Percentiles rank a stretch among this genome's conserved stretches.
These are phyloP conservation scores for Wickerhamomyces hampshirensis DNA, from an alignment of 805 yeast genomes.

Conservation along the genomic window DNA sequence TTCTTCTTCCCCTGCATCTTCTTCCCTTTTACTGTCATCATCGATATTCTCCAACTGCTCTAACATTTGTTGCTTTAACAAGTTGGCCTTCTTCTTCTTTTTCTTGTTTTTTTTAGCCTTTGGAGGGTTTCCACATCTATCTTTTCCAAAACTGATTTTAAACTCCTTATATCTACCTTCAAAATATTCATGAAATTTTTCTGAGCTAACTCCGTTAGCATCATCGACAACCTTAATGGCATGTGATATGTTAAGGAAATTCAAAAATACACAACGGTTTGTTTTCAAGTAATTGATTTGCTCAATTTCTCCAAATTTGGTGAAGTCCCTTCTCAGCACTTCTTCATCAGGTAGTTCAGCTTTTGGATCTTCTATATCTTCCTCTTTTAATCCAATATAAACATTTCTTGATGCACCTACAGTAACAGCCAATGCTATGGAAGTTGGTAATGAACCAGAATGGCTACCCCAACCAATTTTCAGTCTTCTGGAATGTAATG, in stretches of 20 bases:
- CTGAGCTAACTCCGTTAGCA: conserved; percentile 37
- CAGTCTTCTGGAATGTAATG: conserved; percentile 56
- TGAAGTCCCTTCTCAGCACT: conserved; percentile 54
- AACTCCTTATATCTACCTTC: conserved; percentile 45
- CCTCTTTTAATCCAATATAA: conserved; percentile 56
- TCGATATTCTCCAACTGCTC: conserved; percentile 1
- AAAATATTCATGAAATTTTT: conserved; percentile 34
- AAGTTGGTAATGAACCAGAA: conserved; percentile 55
- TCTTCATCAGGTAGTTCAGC: conserved; percentile 40
- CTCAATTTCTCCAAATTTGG: conserved; percentile 64
- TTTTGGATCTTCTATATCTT: conserved; percentile 26
- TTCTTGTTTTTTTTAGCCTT: conserved; percentile 39
- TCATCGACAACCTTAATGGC: conserved; percentile 63
- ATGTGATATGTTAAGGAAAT: conserved; percentile 56
- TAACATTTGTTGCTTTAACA: conserved; percentile 4
- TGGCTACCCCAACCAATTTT: conserved; percentile 69
- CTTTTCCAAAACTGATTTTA: conserved; percentile 68
- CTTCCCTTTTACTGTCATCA: conserved; percentile 3
- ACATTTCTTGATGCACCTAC: conserved; percentile 76
- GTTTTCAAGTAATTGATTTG: conserved; percentile 69
- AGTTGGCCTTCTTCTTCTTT: conserved; percentile 16
- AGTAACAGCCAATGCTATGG: conserved; percentile 57
- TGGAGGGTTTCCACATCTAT: conserved; percentile 75
- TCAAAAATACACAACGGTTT: conserved; percentile 70
- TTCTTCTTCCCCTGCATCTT: conserved; percentile 14